Percentiles rank a stretch among this genome's conserved stretches.
These are phyloP conservation scores for Cercospora sp. DNA, from an alignment of 2,329 filamentous ascomycete genomes.

Conservation along the genomic window DNA sequence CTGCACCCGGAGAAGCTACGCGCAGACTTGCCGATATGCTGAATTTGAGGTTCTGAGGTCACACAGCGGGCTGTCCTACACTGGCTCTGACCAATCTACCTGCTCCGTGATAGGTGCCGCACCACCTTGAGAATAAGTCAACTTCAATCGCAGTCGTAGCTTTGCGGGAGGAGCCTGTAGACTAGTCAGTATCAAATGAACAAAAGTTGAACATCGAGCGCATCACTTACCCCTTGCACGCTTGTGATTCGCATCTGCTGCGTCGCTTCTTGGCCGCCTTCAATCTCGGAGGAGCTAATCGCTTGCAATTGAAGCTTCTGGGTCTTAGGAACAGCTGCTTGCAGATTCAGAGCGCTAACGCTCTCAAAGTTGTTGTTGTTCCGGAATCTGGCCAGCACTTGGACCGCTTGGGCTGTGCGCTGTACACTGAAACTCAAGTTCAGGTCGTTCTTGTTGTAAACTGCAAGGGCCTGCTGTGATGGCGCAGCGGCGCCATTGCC, in stretches of 20 bases:
- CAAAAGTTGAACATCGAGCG: background rate
- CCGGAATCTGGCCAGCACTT: slow-evolving; percentile 79
- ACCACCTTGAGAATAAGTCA: slow-evolving; percentile 73
- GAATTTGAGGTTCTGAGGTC: background rate
- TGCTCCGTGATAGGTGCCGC: slow-evolving; percentile 78
- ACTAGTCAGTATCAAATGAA: slow-evolving; percentile 16
- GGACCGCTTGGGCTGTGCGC: slow-evolving; percentile 75
- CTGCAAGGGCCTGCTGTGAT: slow-evolving; percentile 58
- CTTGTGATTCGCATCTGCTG: slow-evolving; percentile 87
- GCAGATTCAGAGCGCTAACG: slow-evolving; percentile 76
- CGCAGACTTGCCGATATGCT: background rate
- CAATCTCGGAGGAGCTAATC: slow-evolving; percentile 78
- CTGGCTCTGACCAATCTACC: slow-evolving; percentile 91
- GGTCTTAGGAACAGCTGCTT: slow-evolving; percentile 93
- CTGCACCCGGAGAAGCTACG: background rate
- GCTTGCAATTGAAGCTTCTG: slow-evolving; percentile 91
- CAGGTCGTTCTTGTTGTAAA: slow-evolving; percentile 84
- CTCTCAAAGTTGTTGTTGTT: slow-evolving; percentile 62
- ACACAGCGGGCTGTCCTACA: slow-evolving; percentile 24
- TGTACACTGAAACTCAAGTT: slow-evolving; percentile 80
- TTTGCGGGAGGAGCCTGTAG: slow-evolving; percentile 65
- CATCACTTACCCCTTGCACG: slow-evolving; percentile 80
- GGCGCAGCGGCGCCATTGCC: slow-evolving; percentile 52
- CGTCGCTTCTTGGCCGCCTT: slow-evolving; percentile 76
- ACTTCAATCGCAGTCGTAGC: slow-evolving; percentile 79